Percentiles rank a stretch among this genome's conserved stretches.
phyloP scores from a whole-genome alignment of 2,329 filamentous ascomycete genomes.

The Alternaria triticimaculans region DNA sequence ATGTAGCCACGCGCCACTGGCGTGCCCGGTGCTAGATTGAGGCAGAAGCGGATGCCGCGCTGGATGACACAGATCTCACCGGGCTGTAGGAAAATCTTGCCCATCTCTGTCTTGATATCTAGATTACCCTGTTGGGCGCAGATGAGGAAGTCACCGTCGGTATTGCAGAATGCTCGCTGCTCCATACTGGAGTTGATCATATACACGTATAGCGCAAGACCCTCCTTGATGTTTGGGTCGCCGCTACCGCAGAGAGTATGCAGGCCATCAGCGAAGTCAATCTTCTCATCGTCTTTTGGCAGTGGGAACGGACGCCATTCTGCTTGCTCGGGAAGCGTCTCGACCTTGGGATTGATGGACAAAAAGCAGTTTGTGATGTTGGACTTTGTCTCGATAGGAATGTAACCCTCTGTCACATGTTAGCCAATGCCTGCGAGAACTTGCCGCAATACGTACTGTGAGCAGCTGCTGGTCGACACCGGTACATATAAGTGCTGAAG shows the following conservation, averaged over 20 bases:
- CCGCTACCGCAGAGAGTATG: constrained; percentile 59
- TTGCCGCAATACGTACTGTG: constrained; percentile 38
- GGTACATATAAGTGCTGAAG: constrained; percentile 55
- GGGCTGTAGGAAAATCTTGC: constrained; percentile 47
- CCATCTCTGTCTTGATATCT: constrained; percentile 50
- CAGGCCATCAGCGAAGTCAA: constrained; percentile 58
- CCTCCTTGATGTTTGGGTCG: constrained; percentile 59
- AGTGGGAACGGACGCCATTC: constrained; percentile 55
- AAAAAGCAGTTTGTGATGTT: constrained; percentile 54
- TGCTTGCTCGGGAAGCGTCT: constrained; percentile 59
- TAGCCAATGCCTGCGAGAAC: constrained; percentile 10
- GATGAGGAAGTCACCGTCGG: constrained; percentile 50
- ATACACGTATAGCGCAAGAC: constrained; percentile 59
- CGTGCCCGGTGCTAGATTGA: constrained; percentile 43
- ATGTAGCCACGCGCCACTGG: constrained; percentile 48
- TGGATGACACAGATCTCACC: constrained; percentile 52
- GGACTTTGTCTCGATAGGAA: constrained; percentile 36
- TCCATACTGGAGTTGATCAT: constrained; percentile 57
- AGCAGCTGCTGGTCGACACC: constrained; percentile 52
- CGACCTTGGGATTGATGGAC: constrained; percentile 55
- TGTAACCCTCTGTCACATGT: constrained; percentile 33
- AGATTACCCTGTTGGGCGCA: constrained; percentile 46
- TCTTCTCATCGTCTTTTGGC: constrained; percentile 44
- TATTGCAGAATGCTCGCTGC: constrained; percentile 55
- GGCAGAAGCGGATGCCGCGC: constrained; percentile 47